Evolutionary conservation across 495 filamentous ascomycete species (phyloP).

Genomic region (Neurospora tetraspora): DNA sequence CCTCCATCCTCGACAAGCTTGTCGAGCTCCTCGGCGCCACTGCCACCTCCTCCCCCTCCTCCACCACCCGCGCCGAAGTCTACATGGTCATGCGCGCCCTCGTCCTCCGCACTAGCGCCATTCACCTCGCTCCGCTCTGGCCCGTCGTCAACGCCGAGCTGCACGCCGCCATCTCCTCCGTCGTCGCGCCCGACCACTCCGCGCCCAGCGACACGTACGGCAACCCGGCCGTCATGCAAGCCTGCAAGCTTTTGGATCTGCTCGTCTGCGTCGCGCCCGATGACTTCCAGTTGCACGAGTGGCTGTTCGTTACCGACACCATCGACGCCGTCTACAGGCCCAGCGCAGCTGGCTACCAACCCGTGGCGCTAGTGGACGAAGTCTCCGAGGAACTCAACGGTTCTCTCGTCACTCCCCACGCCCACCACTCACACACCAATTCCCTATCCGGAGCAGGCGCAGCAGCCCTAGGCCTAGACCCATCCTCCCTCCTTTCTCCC

Average conservation of each 20-base stretch:
- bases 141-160: slow-evolving; percentile 82
- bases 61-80: slow-evolving; percentile 75
- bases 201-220: slow-evolving; percentile 58
- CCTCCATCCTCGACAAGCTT: slow-evolving; percentile 66
- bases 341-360: slow-evolving; percentile 43
- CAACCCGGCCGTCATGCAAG: slow-evolving; percentile 67
- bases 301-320: slow-evolving; percentile 94
- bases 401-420: background rate
- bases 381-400: slow-evolving; percentile 66
- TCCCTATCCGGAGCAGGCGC: background rate
- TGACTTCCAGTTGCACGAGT: slow-evolving; percentile 92
- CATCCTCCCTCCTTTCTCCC: background rate
- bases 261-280: slow-evolving; percentile 80
- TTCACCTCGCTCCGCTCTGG: slow-evolving; percentile 79
- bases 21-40: slow-evolving; percentile 83
- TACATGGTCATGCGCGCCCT: slow-evolving; percentile 83
- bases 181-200: slow-evolving; percentile 57
- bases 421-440: background rate
- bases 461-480: background rate
- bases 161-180: slow-evolving; percentile 67
- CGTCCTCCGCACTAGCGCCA: slow-evolving; percentile 60
- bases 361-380: slow-evolving; percentile 75
- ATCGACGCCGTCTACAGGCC: slow-evolving; percentile 92
- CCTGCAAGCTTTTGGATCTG: slow-evolving; percentile 82
- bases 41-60: slow-evolving; percentile 81